Evolutionary conservation across 2,329 filamentous ascomycete genomes (phyloP), one percentile per base, ranked within the genome.

Genomic region (Aspergillus udagawae): DNA sequence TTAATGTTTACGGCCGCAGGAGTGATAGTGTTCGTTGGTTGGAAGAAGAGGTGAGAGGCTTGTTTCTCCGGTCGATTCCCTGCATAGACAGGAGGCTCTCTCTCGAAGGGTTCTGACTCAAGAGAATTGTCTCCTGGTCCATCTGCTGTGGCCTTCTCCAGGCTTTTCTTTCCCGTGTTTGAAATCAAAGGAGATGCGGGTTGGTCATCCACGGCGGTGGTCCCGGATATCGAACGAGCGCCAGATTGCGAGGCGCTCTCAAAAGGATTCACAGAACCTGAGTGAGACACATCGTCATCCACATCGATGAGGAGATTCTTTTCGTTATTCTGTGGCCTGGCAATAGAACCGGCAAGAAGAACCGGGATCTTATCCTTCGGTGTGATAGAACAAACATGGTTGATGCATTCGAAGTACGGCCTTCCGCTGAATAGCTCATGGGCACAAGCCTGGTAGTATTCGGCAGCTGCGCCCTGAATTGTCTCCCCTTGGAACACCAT

Each of bases 391-490:
- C 76, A 78, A 20, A 73, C 64, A 60, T 79, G 77, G 51, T 77
- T 75, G 14, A 71, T 54, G 52, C 77, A 79, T 57, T 78, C 73
- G 50, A 79, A 79, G 58, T 74, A 79, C 0, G 74, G 72, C 7
- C 63, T 68, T 20, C 69, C 67, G 51, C 70, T 76, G 53, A 77
- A 70, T n/a, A 75, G 60, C 48, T 79, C 77, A 58, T 79, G 72
- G 1, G 76, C 73, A 60, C 75, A 77, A 4, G 77, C 78, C 63
- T 78, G 76, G 52, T 74, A 77, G 56, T 77, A 77, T 55, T 77
- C 75, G 2, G 75, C 73, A 1, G 74, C 73, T 25, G 65, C 60
- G 3, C 75, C 74, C 27, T 73, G 65, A 4, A 73, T 66, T 7
- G 60, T 51, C 12, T 60, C 57, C 14, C 65, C 65, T 1, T 64